Percentiles rank a stretch among this genome's conserved stretches.
These are phyloP conservation scores for Penicillium malachiteum DNA, from an alignment of 495 filamentous ascomycete species.

Conservation along the genomic window DNA sequence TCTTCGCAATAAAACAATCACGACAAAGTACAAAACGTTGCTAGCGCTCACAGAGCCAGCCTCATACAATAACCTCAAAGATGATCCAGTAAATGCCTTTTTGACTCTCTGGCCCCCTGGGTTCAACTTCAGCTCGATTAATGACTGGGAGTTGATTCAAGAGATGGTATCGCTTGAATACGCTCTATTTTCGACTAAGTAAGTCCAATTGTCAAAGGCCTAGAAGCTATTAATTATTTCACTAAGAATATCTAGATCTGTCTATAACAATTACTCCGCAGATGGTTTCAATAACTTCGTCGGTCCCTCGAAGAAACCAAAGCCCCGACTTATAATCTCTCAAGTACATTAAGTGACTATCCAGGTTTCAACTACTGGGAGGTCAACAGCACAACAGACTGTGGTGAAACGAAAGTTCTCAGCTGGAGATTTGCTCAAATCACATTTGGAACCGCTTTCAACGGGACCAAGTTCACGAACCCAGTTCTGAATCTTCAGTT, in stretches of 20 bases:
- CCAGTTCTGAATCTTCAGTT: constrained; percentile 7
- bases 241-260: no score
- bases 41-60: constrained; percentile 13
- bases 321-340: no score
- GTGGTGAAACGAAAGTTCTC: constrained; percentile 1
- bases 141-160: not conserved
- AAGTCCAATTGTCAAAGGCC: not conserved
- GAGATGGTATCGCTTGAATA: constrained; percentile 1
- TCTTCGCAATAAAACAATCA: not conserved
- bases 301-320: no score
- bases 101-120: constrained; percentile 11
- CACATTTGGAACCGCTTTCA: not conserved
- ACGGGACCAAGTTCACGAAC: constrained; percentile 7
- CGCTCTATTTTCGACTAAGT: not conserved
- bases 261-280: no score
- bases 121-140: not conserved
- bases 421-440: not conserved
- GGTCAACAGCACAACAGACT: not conserved
- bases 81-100: constrained; percentile 8
- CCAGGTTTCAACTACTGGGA: no score
- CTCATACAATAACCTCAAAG: constrained; percentile 8
- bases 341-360: no score
- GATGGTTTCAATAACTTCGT: no score
- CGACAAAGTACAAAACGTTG: constrained; percentile 4
- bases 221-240: not conserved